Conservation (phyloP, 371 early-diverging fungal genomes). For the Blakeslea trispora region DNA sequence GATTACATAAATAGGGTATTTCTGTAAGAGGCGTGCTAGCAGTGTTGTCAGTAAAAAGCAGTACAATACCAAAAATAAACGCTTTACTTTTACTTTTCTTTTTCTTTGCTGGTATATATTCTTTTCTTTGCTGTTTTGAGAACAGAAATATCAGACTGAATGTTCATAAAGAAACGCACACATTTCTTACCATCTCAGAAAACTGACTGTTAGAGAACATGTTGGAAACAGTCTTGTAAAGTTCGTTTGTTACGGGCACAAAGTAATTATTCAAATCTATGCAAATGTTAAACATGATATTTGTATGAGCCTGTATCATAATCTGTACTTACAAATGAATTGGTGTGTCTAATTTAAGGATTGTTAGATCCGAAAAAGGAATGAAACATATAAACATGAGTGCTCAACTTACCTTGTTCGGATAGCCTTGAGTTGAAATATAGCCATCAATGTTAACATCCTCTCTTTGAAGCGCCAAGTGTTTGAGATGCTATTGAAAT, state of each 20-base stretch:
- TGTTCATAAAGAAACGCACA: too few species aligned
- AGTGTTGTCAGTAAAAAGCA: neutral
- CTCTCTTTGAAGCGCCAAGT: conserved; percentile 26
- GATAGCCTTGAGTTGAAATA: conserved; percentile 43
- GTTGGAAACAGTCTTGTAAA: conserved; percentile 45
- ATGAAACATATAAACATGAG: conserved; percentile 8
- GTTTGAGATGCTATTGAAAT: conserved; percentile 25
- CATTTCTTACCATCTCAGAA: neutral
- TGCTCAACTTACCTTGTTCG: conserved; percentile 46
- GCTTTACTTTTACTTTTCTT: neutral
- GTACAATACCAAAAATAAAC: neutral
- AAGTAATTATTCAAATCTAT: conserved; percentile 55
- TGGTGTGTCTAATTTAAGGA: conserved; percentile 35
- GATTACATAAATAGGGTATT: conserved; percentile 58
- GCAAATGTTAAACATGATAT: too few species aligned
- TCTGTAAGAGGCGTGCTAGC: conserved; percentile 27
- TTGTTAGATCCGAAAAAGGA: neutral
- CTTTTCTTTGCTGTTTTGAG: neutral
- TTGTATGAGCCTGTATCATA: too few species aligned
- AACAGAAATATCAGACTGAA: neutral
- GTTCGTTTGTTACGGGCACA: conserved; percentile 28
- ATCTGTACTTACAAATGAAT: conserved; percentile 41
- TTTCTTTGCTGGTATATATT: neutral
- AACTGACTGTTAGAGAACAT: conserved; percentile 36
- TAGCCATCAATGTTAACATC: conserved; percentile 35